Percentiles rank a stretch among this genome's conserved stretches.
Conservation (phyloP, 495 filamentous ascomycete genomes). For the Entonaema liquescens region DNA sequence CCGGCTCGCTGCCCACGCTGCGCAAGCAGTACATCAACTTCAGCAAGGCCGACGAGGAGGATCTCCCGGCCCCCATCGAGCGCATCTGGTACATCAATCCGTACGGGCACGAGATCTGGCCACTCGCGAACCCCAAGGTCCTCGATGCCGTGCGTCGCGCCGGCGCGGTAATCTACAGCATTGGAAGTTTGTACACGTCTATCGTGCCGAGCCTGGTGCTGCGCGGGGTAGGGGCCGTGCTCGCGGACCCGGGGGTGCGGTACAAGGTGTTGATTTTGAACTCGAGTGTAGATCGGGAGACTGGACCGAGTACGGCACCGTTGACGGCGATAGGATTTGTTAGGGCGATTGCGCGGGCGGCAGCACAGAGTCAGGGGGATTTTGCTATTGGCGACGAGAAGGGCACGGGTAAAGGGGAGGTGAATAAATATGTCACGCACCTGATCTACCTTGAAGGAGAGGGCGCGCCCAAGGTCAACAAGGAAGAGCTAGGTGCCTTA, state of each 20-base stretch:
- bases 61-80: constrained; percentile 77
- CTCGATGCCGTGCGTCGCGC: constrained; percentile 69
- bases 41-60: constrained; percentile 70
- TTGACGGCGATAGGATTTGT: constrained; percentile 83
- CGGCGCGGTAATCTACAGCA: constrained; percentile 82
- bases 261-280: constrained; percentile 90
- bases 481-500: constrained; percentile 64
- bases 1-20: constrained; percentile 81
- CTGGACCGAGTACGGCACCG: constrained; percentile 66
- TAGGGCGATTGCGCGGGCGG: constrained; percentile 75
- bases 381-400: constrained; percentile 51
- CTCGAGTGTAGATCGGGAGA: constrained; percentile 83
- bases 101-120: constrained; percentile 89
- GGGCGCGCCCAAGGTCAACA: constrained; percentile 75
- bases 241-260: constrained; percentile 58
- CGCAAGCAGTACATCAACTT: constrained; percentile 82
- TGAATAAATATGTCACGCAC: constrained; percentile 77
- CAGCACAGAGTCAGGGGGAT: constrained; percentile 51
- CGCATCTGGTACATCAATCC: constrained; percentile 98
- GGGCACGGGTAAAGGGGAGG: constrained; percentile 32
- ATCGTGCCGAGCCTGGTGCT: constrained; percentile 81
- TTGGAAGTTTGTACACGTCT: constrained; percentile 84
- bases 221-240: constrained; percentile 66
- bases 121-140: constrained; percentile 80
- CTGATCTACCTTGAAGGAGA: constrained; percentile 80